These are phyloP conservation scores for Penicillium samsonianum DNA, from an alignment of 495 filamentous ascomycete species.

Conservation along the genomic window DNA sequence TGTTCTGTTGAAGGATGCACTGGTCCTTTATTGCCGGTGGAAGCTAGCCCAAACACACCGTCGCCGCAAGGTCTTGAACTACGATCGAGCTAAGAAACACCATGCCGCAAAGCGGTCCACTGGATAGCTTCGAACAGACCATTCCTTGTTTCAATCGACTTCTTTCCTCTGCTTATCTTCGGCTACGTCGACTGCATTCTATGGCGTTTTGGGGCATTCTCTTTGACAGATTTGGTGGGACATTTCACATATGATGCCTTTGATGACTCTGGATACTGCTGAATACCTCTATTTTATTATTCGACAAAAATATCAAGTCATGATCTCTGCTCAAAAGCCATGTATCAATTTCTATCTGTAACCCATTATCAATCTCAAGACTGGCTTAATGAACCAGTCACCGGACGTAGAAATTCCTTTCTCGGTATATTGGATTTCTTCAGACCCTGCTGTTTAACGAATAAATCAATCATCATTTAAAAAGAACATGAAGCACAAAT, in stretches of 20 bases:
- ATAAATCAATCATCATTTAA: not conserved
- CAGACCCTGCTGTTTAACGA: not conserved
- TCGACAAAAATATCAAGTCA: not conserved
- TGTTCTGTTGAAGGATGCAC: conserved; percentile 73
- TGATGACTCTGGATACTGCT: conserved; percentile 22
- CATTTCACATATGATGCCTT: conserved; percentile 23
- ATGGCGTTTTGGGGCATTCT: conserved; percentile 25
- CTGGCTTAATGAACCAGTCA: not conserved
- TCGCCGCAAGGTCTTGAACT: conserved; percentile 67
- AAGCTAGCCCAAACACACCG: conserved; percentile 67
- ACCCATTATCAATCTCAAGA: not conserved
- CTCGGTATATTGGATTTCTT: not conserved
- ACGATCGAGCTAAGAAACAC: conserved; percentile 49
- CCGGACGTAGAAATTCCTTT: not conserved
- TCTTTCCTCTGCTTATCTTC: conserved; percentile 6
- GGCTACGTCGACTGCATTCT: conserved; percentile 26
- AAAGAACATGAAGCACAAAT: not conserved
- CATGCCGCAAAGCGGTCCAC: conserved; percentile 23
- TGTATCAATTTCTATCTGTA: not conserved
- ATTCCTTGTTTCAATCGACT: not conserved
- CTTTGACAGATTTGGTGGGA: conserved; percentile 14
- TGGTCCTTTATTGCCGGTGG: conserved; percentile 74
- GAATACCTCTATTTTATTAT: not conserved
- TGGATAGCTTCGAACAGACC: not conserved
- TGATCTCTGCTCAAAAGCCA: not conserved